These are phyloP conservation scores for Fomitopsis schrenkii DNA, from an alignment of 1,284 basidiomycete genomes.

Conservation along the genomic window DNA sequence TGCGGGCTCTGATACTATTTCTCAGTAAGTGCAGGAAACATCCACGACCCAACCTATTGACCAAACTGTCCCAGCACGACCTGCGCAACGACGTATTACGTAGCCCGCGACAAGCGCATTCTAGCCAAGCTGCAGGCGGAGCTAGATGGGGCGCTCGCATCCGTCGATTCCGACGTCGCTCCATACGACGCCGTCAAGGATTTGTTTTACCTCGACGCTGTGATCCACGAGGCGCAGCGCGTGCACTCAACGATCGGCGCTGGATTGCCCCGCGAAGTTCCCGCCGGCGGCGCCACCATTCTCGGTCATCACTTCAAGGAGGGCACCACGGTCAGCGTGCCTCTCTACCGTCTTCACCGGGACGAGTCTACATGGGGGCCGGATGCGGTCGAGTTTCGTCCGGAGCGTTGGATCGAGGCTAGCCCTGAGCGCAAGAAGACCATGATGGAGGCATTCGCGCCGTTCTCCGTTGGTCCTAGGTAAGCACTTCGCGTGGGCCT, in stretches of 20 bases:
- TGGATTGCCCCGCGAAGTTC: conserved; percentile 23
- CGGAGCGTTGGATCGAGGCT: conserved; percentile 37
- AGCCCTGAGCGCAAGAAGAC: conserved; percentile 6
- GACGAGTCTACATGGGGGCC: conserved; percentile 33
- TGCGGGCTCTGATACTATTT: conserved; percentile 29
- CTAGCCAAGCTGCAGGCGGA: conserved; percentile 20
- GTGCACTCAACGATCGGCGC: conserved; percentile 18
- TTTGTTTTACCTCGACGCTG: conserved; percentile 22
- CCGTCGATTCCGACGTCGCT: conserved; percentile 13
- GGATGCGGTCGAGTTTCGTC: conserved; percentile 33
- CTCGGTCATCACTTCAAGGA: conserved; percentile 15
- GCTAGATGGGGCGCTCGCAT: conserved; percentile 14
- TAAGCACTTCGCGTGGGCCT: not conserved
- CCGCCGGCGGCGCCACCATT: conserved; percentile 15
- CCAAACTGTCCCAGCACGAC: conserved; percentile 1
- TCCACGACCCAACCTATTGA: not conserved
- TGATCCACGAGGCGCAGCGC: conserved; percentile 23
- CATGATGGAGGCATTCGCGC: conserved; percentile 13
- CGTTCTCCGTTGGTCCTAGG: conserved; percentile 12
- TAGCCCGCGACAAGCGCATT: conserved; percentile 12
- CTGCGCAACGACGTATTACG: conserved; percentile 16
- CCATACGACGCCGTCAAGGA: conserved; percentile 16
- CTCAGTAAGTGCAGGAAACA: not conserved
- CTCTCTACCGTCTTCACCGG: conserved; percentile 33
- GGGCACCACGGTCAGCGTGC: conserved; percentile 25